Evolutionary conservation across 805 yeast species (phyloP).

Genomic region (Zygosaccharomyces gambellarensis): DNA sequence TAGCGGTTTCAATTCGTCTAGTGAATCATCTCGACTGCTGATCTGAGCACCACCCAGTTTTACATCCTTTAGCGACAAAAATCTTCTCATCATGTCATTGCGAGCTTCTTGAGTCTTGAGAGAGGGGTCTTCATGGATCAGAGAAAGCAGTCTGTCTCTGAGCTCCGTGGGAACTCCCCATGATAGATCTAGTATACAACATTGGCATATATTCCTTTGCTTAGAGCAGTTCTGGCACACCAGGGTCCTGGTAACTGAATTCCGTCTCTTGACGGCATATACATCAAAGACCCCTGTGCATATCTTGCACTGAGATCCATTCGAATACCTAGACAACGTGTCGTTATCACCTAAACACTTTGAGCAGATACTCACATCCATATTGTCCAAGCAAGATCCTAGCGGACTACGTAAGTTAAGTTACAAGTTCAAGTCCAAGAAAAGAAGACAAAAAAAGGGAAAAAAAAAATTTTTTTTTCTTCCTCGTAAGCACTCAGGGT

Average conservation of each 20-base stretch:
- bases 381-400: not conserved
- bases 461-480: slow-evolving; percentile 6
- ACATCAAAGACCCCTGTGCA: slow-evolving; percentile 84
- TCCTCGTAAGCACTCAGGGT: slow-evolving; percentile 45
- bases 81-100: slow-evolving; percentile 51
- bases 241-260: slow-evolving; percentile 54
- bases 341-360: slow-evolving; percentile 54
- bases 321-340: slow-evolving; percentile 57
- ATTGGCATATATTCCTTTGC: slow-evolving; percentile 78
- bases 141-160: slow-evolving; percentile 72
- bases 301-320: slow-evolving; percentile 78
- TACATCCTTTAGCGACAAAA: slow-evolving; percentile 48
- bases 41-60: slow-evolving; percentile 37
- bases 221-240: slow-evolving; percentile 79
- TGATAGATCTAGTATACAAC: slow-evolving; percentile 76
- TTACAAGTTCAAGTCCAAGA: not conserved
- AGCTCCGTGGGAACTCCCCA: slow-evolving; percentile 75
- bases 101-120: slow-evolving; percentile 40
- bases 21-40: slow-evolving; percentile 23
- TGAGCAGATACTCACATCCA: slow-evolving; percentile 1
- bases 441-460: not conserved
- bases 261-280: slow-evolving; percentile 48
- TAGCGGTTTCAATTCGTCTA: slow-evolving; percentile 15
- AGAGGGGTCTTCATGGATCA: slow-evolving; percentile 50
- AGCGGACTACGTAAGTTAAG: not conserved